Conservation (phyloP, 1,284 basidiomycete genomes). For the Phylloboletellus chloephorus region DNA sequence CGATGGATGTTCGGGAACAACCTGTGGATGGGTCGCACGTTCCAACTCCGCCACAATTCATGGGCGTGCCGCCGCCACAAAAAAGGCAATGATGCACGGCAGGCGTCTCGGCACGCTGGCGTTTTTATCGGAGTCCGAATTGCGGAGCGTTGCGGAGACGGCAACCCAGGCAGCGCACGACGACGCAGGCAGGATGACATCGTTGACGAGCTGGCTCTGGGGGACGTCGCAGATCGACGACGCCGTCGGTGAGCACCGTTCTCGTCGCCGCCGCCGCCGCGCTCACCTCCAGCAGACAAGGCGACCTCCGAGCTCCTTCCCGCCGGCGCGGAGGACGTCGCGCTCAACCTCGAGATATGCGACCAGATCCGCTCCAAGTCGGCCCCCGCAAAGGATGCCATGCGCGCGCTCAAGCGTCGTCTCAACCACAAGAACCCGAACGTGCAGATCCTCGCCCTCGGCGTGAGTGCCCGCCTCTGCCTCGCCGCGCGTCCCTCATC, state of each 20-base stretch:
- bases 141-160: conserved; percentile 11
- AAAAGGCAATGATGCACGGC: not conserved
- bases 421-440: conserved; percentile 95
- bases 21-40: conserved; percentile 29
- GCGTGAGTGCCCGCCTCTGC: conserved; percentile 47
- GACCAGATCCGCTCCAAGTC: conserved; percentile 95
- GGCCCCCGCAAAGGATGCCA: conserved; percentile 79
- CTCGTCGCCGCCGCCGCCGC: not conserved
- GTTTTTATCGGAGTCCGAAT: conserved; percentile 23
- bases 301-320: conserved; percentile 87
- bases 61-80: conserved; percentile 7
- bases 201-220: conserved; percentile 62
- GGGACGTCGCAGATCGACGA: conserved; percentile 73
- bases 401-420: conserved; percentile 84
- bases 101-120: conserved; percentile 11
- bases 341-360: conserved; percentile 91
- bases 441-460: conserved; percentile 83
- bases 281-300: conserved; percentile 54
- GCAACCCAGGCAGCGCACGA: conserved; percentile 18
- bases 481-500: conserved; percentile 11
- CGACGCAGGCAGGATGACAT: conserved; percentile 35
- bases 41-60: conserved; percentile 35
- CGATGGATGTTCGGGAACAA: conserved; percentile 37
- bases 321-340: conserved; percentile 82
- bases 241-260: conserved; percentile 54